phyloP scores from a whole-genome alignment of 306 rosid genomes.

The Malus fusca region DNA sequence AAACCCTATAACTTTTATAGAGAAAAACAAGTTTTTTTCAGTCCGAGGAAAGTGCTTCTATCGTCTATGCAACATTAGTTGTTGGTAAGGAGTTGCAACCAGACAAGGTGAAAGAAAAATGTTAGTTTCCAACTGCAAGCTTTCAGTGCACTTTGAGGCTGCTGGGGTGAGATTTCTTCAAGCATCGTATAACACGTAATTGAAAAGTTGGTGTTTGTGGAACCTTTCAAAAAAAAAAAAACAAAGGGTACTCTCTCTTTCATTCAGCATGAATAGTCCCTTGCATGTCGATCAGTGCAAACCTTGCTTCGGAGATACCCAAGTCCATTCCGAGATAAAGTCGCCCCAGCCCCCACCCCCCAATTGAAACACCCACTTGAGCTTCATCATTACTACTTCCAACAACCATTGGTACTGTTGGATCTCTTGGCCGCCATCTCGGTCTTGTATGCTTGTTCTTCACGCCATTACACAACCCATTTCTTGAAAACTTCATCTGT shows the following conservation, averaged over 20 bases:
- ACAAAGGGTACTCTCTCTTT: slow-evolving; percentile 53
- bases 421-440: slow-evolving; percentile 4
- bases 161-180: no score
- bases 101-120: no score
- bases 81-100: no score
- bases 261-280: slow-evolving; percentile 62
- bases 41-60: no score
- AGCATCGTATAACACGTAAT: no score
- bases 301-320: slow-evolving; percentile 90
- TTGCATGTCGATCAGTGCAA: slow-evolving; percentile 53
- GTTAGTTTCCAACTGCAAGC: no score
- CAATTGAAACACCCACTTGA: slow-evolving; percentile 18
- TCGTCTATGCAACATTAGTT: no score
- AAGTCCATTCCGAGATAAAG: slow-evolving; percentile 89
- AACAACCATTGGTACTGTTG: slow-evolving; percentile 36
- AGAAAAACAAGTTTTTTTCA: no score
- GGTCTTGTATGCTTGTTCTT: not conserved
- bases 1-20: no score
- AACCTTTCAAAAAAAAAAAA: no score
- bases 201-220: no score
- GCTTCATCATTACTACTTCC: slow-evolving; percentile 13
- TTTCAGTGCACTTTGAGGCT: no score
- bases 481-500: slow-evolving; percentile 20
- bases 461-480: not conserved
- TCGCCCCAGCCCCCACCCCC: slow-evolving; percentile 5